Evolutionary conservation across 768 basidiomycete genomes (phyloP), one percentile per base, ranked within the genome.

Genomic region (Boletus reticuloceps): DNA sequence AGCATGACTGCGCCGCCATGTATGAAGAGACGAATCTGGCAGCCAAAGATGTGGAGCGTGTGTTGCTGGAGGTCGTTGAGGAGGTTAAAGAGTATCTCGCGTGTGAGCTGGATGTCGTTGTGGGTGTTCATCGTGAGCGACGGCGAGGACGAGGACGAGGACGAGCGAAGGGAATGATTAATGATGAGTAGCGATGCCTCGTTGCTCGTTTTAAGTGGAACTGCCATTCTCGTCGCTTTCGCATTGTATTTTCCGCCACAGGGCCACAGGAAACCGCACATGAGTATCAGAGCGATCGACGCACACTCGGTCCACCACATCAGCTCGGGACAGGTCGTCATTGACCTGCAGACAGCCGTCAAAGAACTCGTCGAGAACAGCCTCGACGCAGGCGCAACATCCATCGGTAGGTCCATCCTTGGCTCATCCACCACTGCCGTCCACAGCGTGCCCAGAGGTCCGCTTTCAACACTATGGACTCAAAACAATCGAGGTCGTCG

Each of bases 341-440:
- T 95, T 27, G 94, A 97, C 68, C 81, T 98, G 1, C 93, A 94
- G 67, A 91, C 89, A 0, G 93, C 94, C 2, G 86, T 98, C 55
- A 99, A 98, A 69, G 97, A 99, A 70, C 83, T 98, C 10, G 82
- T 99, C 3, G 97, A 99, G 73, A 99, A 99, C 69, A 91, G 92
- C 54, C 75, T 98, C 29, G 97, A 99, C 69, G 94, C 97, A 1
- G 89, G 89, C 0, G 91, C 94, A 0, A 94, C 89, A 0, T 84
- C 74, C 60, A 83, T 99, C 40, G 95, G 96, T 91, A 43, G 31
- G 85, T 64, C 19, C 40, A 13, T 34, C 7, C 19, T 22, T 19
- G 32, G 14, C 19, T 17, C 43, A 34, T 20, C 20, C 41, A 38
- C n/a, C 51, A 42, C 39, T 2, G 16, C 39, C 46, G 16, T 37